phyloP scores from a whole-genome alignment of 305 asterid species.

The Euphrasia arctica region DNA sequence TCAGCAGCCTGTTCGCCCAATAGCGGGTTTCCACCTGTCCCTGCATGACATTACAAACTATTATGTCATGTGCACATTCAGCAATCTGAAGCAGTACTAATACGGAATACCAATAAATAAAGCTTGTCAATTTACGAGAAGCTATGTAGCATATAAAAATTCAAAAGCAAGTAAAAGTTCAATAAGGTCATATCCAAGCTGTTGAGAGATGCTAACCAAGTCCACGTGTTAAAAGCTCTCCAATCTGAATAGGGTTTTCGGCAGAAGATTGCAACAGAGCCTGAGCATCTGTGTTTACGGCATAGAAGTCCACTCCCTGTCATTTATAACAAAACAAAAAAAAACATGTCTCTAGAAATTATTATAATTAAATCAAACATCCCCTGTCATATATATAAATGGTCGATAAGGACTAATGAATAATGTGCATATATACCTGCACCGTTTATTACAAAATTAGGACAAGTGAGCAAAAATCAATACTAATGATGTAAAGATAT shows the following conservation, averaged over 20 bases:
- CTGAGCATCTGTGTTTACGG: conserved; percentile 91
- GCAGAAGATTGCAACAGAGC: conserved; percentile 88
- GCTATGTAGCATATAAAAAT: not conserved
- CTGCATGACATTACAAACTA: conserved; percentile 44
- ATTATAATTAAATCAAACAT: not conserved
- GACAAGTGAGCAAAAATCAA: not conserved
- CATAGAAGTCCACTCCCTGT: conserved; percentile 93
- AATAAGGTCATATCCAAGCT: not conserved
- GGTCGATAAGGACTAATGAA: too few relatives aligned
- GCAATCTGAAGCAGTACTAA: conserved; percentile 1
- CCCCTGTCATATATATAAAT: not conserved
- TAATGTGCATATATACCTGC: too few relatives aligned
- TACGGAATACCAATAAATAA: not conserved
- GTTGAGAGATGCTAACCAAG: conserved; percentile 53
- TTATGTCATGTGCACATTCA: conserved; percentile 3
- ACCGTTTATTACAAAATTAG: not conserved
- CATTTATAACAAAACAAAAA: conserved; percentile 17
- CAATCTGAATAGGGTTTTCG: conserved; percentile 76
- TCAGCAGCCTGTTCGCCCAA: conserved; percentile 96
- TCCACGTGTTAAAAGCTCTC: conserved; percentile 96
- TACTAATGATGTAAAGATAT: not conserved
- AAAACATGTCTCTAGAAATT: conserved; percentile 17
- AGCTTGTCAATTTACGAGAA: not conserved
- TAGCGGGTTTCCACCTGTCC: conserved; percentile 92
- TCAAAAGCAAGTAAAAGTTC: conserved; percentile 4